Conservation (phyloP, 805 yeast species). For the Yamadazyma kitorensis region DNA sequence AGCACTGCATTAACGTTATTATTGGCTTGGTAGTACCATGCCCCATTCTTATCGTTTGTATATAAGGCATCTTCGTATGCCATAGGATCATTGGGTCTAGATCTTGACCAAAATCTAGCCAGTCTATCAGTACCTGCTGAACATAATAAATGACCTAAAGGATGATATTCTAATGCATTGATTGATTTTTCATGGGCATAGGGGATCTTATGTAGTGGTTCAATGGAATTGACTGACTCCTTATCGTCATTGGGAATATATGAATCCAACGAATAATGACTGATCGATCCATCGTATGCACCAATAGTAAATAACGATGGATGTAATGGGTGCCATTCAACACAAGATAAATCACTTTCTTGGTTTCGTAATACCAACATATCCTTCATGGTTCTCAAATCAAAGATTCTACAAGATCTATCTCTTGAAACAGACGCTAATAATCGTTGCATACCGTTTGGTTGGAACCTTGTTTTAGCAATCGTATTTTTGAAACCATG, state of each 20-base stretch:
- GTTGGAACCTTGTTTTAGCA: conserved; percentile 82
- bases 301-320: conserved; percentile 78
- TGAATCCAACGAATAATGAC: conserved; percentile 66
- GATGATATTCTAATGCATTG: conserved; percentile 88
- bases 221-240: conserved; percentile 16
- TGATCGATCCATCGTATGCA: conserved; percentile 83
- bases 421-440: conserved; percentile 89
- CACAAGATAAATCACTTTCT: conserved; percentile 79
- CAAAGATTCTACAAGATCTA: conserved; percentile 83
- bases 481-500: conserved; percentile 95
- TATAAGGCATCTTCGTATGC: conserved; percentile 81
- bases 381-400: conserved; percentile 81
- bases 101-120: conserved; percentile 91
- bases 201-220: conserved; percentile 66
- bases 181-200: conserved; percentile 94
- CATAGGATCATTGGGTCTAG: conserved; percentile 84
- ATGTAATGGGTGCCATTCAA: conserved; percentile 93
- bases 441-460: conserved; percentile 66
- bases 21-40: conserved; percentile 47
- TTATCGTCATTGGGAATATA: conserved; percentile 34
- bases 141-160: conserved; percentile 85
- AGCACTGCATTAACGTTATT: conserved; percentile 43
- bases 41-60: conserved; percentile 50
- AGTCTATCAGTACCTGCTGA: conserved; percentile 94
- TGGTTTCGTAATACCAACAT: conserved; percentile 69